Evolutionary conservation across 179 eudicot species (phyloP), one percentile per base, ranked within the genome.

Genomic region (Spergularia azorica): DNA sequence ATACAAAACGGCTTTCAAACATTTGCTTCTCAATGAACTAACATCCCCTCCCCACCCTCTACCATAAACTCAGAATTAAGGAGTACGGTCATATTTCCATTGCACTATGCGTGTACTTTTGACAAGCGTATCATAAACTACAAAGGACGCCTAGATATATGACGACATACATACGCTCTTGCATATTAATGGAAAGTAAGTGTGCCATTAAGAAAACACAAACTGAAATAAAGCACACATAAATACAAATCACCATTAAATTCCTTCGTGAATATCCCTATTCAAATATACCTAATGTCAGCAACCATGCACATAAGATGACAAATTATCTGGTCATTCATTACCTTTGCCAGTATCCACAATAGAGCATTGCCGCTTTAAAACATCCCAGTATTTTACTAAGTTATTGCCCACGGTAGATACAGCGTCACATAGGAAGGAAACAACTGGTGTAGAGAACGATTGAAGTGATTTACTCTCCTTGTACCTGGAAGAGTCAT

Each of bases 371-470:
- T 85, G 84, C 77, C 68, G 20, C 87, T 88, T 90, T 79, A 94
- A 54, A 67, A 82, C 80, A 80, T 88, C 88, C 92, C 88, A 90
- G 74, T 90, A 88, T 71, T 86, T 88, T 59, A 86, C 83, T 75
- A 88, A 83, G 84, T 84, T 88, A 77, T 94, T 96, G 64, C 96
- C 98, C 48, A 80, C 77, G 4, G 89, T 88, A 17, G 96, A 88
- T 79, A 96, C 91, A 70, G 93, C 97, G 72, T 96, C 97, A 78
- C 96, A 91, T 51, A 96, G 84, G 75, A 96, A 96, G 59, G 87
- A 82, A 83, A 91, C 85, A 78, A 94, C 82, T 4, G 78, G 84
- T 18, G 88, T 81, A 61, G 89, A 89, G 80, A 88, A 77, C 71
- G 86, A 74, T 67, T 83, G 88, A 74, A 84, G 69, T 58, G 83